phyloP scores from a whole-genome alignment of 2,329 filamentous ascomycete species.

The Rhytidhysteron rufulum region DNA sequence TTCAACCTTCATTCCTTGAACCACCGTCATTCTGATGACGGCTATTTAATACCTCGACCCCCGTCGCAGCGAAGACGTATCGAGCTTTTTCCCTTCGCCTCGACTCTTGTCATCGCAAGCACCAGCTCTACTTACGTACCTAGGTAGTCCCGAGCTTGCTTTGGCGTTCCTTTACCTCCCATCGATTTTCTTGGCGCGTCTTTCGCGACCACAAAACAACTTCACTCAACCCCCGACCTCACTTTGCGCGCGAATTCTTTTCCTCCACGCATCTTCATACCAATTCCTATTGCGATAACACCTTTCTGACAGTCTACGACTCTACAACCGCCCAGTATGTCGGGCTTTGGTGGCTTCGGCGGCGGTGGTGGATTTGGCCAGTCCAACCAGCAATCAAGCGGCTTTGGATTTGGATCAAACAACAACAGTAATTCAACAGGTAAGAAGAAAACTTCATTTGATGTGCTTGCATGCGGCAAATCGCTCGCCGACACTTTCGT shows the following conservation, averaged over 20 bases:
- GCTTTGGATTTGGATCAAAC: conserved; percentile 43
- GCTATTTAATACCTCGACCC: conserved; percentile 28
- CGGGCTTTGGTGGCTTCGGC: conserved; percentile 45
- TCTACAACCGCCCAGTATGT: conserved; percentile 8
- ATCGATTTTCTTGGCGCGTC: conserved; percentile 29
- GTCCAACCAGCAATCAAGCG: conserved; percentile 22
- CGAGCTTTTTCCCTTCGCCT: conserved; percentile 19
- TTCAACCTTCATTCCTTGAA: conserved; percentile 16
- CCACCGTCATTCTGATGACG: conserved; percentile 19
- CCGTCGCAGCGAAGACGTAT: conserved; percentile 13
- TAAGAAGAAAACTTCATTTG: conserved; percentile 49
- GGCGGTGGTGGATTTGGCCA: conserved; percentile 51
- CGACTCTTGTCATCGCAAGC: conserved; percentile 8
- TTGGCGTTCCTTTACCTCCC: neutral
- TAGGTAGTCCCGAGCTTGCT: conserved; percentile 21
- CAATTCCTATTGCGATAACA: conserved; percentile 1
- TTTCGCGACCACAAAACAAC: too few relatives aligned
- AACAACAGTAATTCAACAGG: conserved; percentile 45
- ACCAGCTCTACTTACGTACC: too few relatives aligned
- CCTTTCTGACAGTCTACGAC: neutral
- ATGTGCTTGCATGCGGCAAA: conserved; percentile 12
- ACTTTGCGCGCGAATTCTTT: conserved; percentile 8
- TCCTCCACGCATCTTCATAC: conserved; percentile 1
- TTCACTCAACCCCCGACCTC: conserved; percentile 2
- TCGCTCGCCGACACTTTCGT: conserved; percentile 25